Base-by-base conservation (phyloP, 2,329 filamentous ascomycete genomes). In the Ascochyta viciae-villosae region DNA sequence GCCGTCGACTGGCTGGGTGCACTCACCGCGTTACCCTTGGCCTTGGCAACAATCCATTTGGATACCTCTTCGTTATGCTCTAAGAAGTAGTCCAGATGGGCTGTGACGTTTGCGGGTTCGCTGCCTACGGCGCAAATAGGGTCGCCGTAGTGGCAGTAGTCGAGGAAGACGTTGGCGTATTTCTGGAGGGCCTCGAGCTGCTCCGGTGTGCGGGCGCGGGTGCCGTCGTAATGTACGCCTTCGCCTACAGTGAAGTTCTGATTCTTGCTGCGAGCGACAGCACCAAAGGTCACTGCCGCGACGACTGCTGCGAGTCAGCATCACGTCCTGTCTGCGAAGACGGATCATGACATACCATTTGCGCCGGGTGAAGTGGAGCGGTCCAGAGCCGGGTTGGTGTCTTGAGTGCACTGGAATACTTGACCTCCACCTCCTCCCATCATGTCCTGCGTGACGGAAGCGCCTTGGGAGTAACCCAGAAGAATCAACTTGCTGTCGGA, bases 111-210 rank as follows among this genome's bases (percentile, higher is more conserved):
- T 60, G 77, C 83, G 27, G 85, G 86, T 13, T 42, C 22, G 55
- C 65, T 69, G n/a, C 83, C 85, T 0, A 63, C 55, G 67, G 85
- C 88, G 77, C 87, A 89, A 70, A 86, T 88, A 0, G 85, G 85
- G 59, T 88, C 86, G 5, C 82, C 66, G 15, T 80, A 75, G 63
- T 89, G 86, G 70, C 87, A 89, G 78, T 88, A 89, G 7, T 84
- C 85, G 73, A 86, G 77, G 49, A 88, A 82, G 1, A 83, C 79
- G 31, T 53, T 40, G 12, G 61, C 46, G 47, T 65, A 71, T 19
- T 55, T 47, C 16, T 60, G 58, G 1, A 69, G 60, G 9, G 43
- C 60, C 8, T 50, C 7, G 22, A 67, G 60, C 24, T 68, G 65
- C n/a, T 55, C 46, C 0, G 58, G 42, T 4, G 62, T 62, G 39